A percentile compares a stretch with the other conserved stretches of the same genome.
Conservation (phyloP, 2,329 filamentous ascomycete genomes). For the Mycogone perniciosa region DNA sequence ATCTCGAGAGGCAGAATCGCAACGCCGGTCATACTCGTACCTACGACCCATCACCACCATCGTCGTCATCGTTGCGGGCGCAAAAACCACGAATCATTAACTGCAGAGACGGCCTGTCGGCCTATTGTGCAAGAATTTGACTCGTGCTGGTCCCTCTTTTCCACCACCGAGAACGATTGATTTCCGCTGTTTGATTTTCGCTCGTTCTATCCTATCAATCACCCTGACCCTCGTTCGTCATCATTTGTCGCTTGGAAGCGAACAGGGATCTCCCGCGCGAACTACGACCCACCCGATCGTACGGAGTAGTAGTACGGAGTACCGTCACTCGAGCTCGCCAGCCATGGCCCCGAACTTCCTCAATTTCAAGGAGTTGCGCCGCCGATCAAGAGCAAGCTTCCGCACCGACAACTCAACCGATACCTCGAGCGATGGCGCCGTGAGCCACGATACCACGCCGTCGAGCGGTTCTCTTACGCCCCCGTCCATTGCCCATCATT, state of each 20-base stretch:
- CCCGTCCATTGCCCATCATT: slow-evolving; percentile 62
- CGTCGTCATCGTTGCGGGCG: neutral
- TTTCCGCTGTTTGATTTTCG: slow-evolving; percentile 1
- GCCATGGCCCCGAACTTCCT: slow-evolving; percentile 61
- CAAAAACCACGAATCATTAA: neutral
- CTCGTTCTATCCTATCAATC: slow-evolving; percentile 6
- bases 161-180: neutral
- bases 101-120: slow-evolving; percentile 1
- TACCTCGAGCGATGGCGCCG: slow-evolving; percentile 53
- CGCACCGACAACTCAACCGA: slow-evolving; percentile 57
- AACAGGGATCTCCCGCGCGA: neutral
- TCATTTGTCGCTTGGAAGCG: neutral
- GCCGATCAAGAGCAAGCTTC: slow-evolving; percentile 70
- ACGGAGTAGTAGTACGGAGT: neutral
- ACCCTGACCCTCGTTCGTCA: neutral
- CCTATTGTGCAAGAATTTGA: neutral
- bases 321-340: slow-evolving; percentile 7
- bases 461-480: slow-evolving; percentile 68
- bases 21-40: slow-evolving; percentile 4
- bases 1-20: neutral
- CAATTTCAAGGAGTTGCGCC: slow-evolving; percentile 62
- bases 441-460: slow-evolving; percentile 52
- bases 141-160: neutral
- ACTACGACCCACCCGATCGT: neutral
- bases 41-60: slow-evolving; percentile 4